Percentiles rank a stretch among this genome's conserved stretches.
phyloP scores from a whole-genome alignment of 345 rosid species.

The Garcia nutans region DNA sequence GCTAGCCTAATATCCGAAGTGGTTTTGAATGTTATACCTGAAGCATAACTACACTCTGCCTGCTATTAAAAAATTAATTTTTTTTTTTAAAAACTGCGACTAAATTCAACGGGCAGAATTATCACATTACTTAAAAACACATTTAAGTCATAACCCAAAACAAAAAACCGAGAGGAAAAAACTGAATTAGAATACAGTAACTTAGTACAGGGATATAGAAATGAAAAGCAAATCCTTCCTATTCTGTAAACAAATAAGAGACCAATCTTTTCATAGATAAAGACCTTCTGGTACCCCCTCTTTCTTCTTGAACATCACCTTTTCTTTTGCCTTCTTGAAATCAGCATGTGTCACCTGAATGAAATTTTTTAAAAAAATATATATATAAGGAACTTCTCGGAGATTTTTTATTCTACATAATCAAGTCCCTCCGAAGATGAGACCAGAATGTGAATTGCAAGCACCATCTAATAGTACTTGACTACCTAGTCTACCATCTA shows the following conservation, averaged over 20 bases:
- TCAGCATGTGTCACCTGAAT: slow-evolving; percentile 79
- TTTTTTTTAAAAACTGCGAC: not conserved
- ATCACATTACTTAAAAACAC: not conserved
- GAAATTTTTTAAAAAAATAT: not conserved
- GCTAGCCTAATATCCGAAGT: no score
- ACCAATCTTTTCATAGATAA: slow-evolving; percentile 56
- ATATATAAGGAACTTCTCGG: not conserved
- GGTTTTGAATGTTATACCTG: no score
- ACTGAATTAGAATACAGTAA: not conserved
- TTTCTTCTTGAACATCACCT: slow-evolving; percentile 99
- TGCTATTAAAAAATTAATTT: not conserved
- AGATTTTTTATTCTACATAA: not conserved
- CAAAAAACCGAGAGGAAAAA: no score
- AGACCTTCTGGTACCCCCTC: slow-evolving; percentile 99
- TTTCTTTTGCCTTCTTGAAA: slow-evolving; percentile 94
- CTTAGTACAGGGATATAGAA: not conserved
- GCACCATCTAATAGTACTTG: not conserved
- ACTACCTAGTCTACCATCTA: not conserved
- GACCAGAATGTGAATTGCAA: not conserved
- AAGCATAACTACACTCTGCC: no score
- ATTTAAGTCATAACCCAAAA: no score
- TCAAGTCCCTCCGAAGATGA: not conserved
- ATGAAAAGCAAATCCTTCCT: not conserved
- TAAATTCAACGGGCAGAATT: not conserved
- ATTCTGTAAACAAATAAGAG: not conserved